Evolutionary conservation across 1,139 yeast genomes (phyloP).

Genomic region (Pichia sp.): DNA sequence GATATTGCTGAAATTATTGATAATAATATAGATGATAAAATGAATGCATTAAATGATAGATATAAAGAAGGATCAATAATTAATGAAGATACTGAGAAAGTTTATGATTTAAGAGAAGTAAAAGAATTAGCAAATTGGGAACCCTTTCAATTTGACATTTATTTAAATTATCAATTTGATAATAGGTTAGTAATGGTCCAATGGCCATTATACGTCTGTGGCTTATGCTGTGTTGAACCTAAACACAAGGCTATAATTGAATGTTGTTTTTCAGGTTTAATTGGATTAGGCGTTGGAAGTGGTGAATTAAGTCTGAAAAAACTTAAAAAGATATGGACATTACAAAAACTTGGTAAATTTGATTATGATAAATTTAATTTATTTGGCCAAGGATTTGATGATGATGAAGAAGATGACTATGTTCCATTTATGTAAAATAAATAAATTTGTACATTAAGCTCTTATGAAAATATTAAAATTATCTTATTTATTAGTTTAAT

Average conservation of each 20-base stretch:
- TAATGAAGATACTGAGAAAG: too few species aligned
- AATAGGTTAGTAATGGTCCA: conserved; percentile 35
- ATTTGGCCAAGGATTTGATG: conserved; percentile 14
- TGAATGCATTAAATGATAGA: conserved; percentile 5
- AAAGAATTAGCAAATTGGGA: conserved; percentile 10
- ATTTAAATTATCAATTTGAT: conserved; percentile 30
- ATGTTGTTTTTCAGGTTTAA: conserved; percentile 31
- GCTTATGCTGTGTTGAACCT: conserved; percentile 30
- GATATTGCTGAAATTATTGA: conserved; percentile 16
- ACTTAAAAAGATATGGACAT: conserved; percentile 30
- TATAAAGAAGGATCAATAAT: conserved; percentile 2
- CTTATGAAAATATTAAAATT: too few species aligned
- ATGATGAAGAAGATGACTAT: conserved; percentile 28
- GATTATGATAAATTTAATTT: conserved; percentile 34
- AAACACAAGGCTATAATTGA: conserved; percentile 29
- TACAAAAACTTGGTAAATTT: conserved; percentile 43
- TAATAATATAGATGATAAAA: background rate
- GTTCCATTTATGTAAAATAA: conserved; percentile 27
- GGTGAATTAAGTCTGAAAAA: conserved; percentile 31
- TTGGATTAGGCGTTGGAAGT: conserved; percentile 33
- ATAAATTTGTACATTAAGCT: background rate
- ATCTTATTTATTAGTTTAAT: too few species aligned
- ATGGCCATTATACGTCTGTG: conserved; percentile 35
- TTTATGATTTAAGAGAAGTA: background rate
- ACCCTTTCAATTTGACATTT: conserved; percentile 22